Evolutionary conservation across 106 monocot species (phyloP).

Genomic region (Apostasia ramifera): DNA sequence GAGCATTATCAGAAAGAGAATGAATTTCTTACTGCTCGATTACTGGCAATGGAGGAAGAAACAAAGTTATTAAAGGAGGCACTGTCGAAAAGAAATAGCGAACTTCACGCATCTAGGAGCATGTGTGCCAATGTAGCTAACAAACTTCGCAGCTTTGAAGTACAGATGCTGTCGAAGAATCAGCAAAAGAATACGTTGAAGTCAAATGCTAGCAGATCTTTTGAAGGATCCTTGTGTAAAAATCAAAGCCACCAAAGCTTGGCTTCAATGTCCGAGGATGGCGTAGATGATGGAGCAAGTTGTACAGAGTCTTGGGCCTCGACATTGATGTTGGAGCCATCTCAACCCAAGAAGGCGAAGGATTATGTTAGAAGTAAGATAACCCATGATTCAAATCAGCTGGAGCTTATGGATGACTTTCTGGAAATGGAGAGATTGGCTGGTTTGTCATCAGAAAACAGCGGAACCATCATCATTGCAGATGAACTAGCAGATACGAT

Average conservation of each 20-base stretch:
- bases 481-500: constrained; percentile 17
- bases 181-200: constrained; percentile 36
- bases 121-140: constrained; percentile 60
- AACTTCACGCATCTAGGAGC: constrained; percentile 76
- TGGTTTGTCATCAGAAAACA: constrained; percentile 32
- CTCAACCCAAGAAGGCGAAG: constrained; percentile 63
- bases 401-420: constrained; percentile 84
- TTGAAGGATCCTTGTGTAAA: constrained; percentile 33
- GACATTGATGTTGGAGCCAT: constrained; percentile 59
- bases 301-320: constrained; percentile 64
- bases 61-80: constrained; percentile 95
- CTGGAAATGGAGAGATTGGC: constrained; percentile 77
- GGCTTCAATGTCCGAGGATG: constrained; percentile 87
- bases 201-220: constrained; percentile 29
- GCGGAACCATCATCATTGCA: constrained; percentile 8
- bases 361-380: constrained; percentile 20
- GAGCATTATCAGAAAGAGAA: constrained; percentile 75
- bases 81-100: constrained; percentile 73
- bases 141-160: constrained; percentile 68
- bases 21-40: constrained; percentile 76
- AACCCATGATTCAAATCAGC: constrained; percentile 31
- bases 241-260: constrained; percentile 68
- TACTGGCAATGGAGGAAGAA: constrained; percentile 83
- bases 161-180: constrained; percentile 33
- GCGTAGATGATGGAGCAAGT: constrained; percentile 69